Percentiles rank a stretch among this genome's conserved stretches.
Evolutionary conservation across 1,284 basidiomycete genomes (phyloP).

Genomic region (Laetiporus sulphureus): DNA sequence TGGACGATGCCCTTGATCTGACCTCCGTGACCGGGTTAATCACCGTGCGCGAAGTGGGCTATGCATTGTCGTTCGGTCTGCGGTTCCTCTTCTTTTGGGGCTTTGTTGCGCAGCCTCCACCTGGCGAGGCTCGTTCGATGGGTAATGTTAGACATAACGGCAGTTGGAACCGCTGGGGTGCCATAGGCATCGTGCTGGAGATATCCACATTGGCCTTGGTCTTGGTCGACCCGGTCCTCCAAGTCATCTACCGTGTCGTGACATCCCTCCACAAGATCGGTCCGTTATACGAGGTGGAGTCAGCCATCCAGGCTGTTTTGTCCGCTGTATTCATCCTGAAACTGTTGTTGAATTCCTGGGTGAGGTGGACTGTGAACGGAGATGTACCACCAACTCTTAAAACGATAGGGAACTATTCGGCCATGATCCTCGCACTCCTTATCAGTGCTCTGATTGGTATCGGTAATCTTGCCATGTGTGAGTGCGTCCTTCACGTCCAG

Average conservation of each 20-base stretch:
- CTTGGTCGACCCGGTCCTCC: constrained; percentile 43
- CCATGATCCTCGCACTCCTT: constrained; percentile 44
- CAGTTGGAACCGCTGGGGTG: constrained; percentile 59
- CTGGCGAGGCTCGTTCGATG: constrained; percentile 28
- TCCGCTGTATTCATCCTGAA: constrained; percentile 58
- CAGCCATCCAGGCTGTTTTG: constrained; percentile 49
- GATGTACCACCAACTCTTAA: constrained; percentile 33
- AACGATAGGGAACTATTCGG: constrained; percentile 42
- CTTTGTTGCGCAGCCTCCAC: constrained; percentile 51
- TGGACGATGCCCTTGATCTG: constrained; percentile 20
- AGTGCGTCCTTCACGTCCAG: constrained; percentile 24
- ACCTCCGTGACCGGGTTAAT: constrained; percentile 35
- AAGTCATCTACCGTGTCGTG: constrained; percentile 58
- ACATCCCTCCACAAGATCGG: constrained; percentile 36
- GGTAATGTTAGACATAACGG: constrained; percentile 39
- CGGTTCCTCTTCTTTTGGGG: constrained; percentile 66
- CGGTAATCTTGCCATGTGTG: constrained; percentile 54
- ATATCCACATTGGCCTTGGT: constrained; percentile 40
- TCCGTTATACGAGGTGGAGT: constrained; percentile 49
- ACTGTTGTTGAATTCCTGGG: constrained; percentile 49
- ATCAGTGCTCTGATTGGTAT: constrained; percentile 48
- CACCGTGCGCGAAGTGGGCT: constrained; percentile 51
- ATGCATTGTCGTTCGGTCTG: constrained; percentile 50
- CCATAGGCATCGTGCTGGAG: constrained; percentile 44
- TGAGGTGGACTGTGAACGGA: constrained; percentile 24